Evolutionary conservation across 371 early-diverging fungal species (phyloP), one percentile per base, ranked within the genome.

Genomic region (Mucor saturninus): DNA sequence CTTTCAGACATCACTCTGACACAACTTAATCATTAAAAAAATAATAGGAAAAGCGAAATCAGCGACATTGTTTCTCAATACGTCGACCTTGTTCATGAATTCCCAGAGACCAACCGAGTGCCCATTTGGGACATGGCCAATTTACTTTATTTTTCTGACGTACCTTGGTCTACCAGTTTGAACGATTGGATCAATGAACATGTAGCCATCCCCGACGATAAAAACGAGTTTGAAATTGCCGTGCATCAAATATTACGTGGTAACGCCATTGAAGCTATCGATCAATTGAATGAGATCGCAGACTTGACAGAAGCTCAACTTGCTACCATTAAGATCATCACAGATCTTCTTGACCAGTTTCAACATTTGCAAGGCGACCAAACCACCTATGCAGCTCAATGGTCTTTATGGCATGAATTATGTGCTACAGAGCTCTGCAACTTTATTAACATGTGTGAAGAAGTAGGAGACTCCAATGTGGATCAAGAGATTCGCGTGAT

Each of bases 171-270:
- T 14, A 49, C 35, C 1, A 7, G 15, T 8, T 32, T 65, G 2
- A 30, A 38, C 28, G 56, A 55, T 10, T 65, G 65, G 65, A 4
- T 60, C 1, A 49, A 59, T 26, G 3, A 30, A 35, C 43, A 65
- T 30, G 40, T 37, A 0, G 14, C 28, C 21, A 26, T 52, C 3
- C 5, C 1, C 39, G 52, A 3, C 10, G 52, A 60, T 4, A 42
- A 50, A 0, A 29, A 52, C 29, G 50, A 50, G 0, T 30, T n/a
- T 4, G 60, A 60, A 6, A 50, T 28, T 35, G 38, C 59, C 5
- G 35, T n/a, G 21, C 38, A 46, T 21, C 29, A 58, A 3, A n/a
- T 62, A 7, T 13, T 67, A 2, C 68, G 68, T 43, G 62, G 58
- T n/a, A 52, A 67, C n/a, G 31, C 31, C 1, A 39, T n/a, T 2